Base-by-base conservation (phyloP, 495 filamentous ascomycete species). In the Hypoxylon rickii region DNA sequence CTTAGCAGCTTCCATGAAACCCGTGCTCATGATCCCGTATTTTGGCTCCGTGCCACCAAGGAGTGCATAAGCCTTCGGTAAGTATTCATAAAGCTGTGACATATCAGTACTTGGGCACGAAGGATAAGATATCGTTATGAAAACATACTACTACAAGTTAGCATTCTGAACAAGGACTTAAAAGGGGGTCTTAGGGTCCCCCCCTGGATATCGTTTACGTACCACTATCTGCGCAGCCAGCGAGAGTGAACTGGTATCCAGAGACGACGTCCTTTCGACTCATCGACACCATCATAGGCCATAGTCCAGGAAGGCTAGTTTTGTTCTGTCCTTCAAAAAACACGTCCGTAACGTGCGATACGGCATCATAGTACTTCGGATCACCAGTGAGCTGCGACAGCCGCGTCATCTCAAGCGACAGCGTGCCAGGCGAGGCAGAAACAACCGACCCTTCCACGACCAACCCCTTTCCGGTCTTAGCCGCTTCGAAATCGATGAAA, bases 361-460 rank as follows among this genome's bases (percentile, higher is more conserved):
- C 78, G 2, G 91, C 92, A 73, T 96, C 92, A 61, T 95, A 97
- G 72, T 96, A 97, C 60, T 89, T 96, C 32, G 83, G 72, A 40
- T 96, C 80, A 38, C 86, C 88, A 3, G 93, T 96, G 42, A 96
- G 67, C 67, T 96, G 92, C 7, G 90, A 86, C 15, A 97, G 77
- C 12, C 88, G 81, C 10, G 92, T 95, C 62, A 96, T 90, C 69
- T 97, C 92, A 39, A 97, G 69, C 3, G 87, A 89, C 21, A 96
- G 74, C 7, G 92, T 73, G 0, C 70, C 72, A 0, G 72, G 72
- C 11, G 65, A 71, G 7, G 73, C 70, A 0, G 67, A 70, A 0
- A 71, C 70, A 1, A 73, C 69, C 2, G 32, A 44, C 7, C 43
- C 21, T 33, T 66, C 73, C 13, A 66, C 73, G n/a, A n/a, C 33